A percentile compares a stretch with the other conserved stretches of the same genome.
phyloP scores from a whole-genome alignment of 2,329 filamentous ascomycete genomes.

The Neofusicoccum sp. region DNA sequence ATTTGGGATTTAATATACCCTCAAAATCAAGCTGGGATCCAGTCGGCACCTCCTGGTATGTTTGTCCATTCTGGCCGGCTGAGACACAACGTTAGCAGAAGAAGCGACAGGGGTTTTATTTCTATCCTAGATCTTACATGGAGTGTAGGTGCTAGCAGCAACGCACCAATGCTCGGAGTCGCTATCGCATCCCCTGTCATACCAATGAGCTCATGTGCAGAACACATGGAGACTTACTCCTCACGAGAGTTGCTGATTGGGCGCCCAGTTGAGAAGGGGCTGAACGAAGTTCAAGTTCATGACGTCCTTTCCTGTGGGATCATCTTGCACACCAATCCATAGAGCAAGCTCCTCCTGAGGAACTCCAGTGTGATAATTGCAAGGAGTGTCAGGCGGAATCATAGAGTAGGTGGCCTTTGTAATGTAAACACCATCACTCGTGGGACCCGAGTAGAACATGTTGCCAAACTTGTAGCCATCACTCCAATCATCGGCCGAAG shows the following conservation, averaged over 20 bases:
- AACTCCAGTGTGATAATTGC: background rate
- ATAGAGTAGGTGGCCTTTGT: constrained; percentile 20
- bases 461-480: constrained; percentile 16
- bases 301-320: constrained; percentile 7
- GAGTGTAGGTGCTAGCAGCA: constrained; percentile 18
- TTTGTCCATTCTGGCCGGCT: background rate
- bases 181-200: background rate
- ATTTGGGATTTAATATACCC: no score
- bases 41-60: background rate
- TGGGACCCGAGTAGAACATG: constrained; percentile 18
- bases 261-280: constrained; percentile 16
- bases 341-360: background rate
- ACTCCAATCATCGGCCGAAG: background rate
- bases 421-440: constrained; percentile 17
- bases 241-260: background rate
- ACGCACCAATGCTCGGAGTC: constrained; percentile 18
- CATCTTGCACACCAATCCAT: constrained; percentile 18
- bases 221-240: background rate
- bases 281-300: constrained; percentile 18
- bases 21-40: constrained; percentile 1
- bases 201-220: background rate
- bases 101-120: background rate
- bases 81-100: background rate
- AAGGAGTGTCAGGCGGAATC: constrained; percentile 6
- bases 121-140: background rate